These are phyloP conservation scores for Umbellularia californica DNA, from an alignment of 164 flowering plant genomes.

Conservation along the genomic window DNA sequence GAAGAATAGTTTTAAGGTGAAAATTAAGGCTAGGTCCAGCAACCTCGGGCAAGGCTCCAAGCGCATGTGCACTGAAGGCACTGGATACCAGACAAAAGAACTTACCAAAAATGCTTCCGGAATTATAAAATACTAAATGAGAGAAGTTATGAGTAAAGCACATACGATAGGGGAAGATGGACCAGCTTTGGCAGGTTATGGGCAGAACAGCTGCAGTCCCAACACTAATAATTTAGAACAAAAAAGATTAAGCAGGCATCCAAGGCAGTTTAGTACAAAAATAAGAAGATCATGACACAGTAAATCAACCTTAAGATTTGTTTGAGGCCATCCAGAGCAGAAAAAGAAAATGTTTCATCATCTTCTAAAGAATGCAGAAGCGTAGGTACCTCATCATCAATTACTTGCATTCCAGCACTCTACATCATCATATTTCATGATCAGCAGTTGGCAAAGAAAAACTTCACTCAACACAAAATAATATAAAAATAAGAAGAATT, in stretches of 20 bases:
- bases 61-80: conserved; percentile 95
- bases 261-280: not conserved
- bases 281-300: not conserved
- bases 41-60: conserved; percentile 97
- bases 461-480: not conserved
- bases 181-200: conserved; percentile 94
- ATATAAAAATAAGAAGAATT: not conserved
- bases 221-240: conserved; percentile 48
- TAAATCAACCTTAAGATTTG: conserved; percentile 78
- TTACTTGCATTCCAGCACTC: conserved; percentile 99
- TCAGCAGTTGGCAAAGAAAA: not conserved
- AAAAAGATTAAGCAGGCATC: not conserved
- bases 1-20: conserved; percentile 82
- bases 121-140: not conserved
- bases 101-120: not conserved
- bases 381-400: conserved; percentile 97
- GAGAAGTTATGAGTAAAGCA: conserved; percentile 9
- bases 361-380: conserved; percentile 93
- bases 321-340: conserved; percentile 97
- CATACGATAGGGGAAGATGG: conserved; percentile 90
- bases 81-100: conserved; percentile 33
- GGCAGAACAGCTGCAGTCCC: conserved; percentile 95
- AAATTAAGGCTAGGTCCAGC: conserved; percentile 84
- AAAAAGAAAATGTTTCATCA: conserved; percentile 81
- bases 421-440: conserved; percentile 23